Conservation (phyloP, 306 rosid species). For the Cucumis sativus region DNA sequence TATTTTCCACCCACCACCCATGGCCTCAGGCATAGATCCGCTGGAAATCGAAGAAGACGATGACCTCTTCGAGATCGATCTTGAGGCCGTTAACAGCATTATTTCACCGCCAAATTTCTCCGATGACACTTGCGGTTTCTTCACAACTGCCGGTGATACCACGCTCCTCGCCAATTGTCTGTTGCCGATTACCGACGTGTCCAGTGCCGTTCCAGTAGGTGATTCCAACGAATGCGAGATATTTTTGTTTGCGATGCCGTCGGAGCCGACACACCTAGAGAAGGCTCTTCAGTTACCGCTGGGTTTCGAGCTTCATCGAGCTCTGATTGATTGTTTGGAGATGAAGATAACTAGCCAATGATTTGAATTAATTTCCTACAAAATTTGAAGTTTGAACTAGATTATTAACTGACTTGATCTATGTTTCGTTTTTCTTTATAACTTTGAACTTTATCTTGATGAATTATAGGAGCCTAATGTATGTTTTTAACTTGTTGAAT, state of each 20-base stretch:
- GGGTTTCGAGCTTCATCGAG: neutral
- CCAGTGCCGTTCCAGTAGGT: neutral
- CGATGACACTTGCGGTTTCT: neutral
- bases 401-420: too few relatives aligned
- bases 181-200: neutral
- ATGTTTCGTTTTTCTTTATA: too few relatives aligned
- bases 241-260: neutral
- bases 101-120: neutral
- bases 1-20: neutral
- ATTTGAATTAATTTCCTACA: neutral
- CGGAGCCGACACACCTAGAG: neutral
- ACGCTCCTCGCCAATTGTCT: constrained; percentile 8
- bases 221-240: neutral
- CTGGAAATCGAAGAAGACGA: constrained; percentile 6
- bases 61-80: constrained; percentile 8
- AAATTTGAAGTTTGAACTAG: too few relatives aligned
- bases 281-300: neutral
- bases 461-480: too few relatives aligned
- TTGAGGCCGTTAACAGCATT: neutral
- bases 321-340: neutral
- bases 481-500: too few relatives aligned
- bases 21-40: neutral
- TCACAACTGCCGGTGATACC: neutral
- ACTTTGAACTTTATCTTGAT: too few relatives aligned
- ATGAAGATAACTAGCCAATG: neutral